Percentiles rank a stretch among this genome's conserved stretches.
These are phyloP conservation scores for Exserohilum turcica DNA, from an alignment of 2,329 filamentous ascomycete species.

Conservation along the genomic window DNA sequence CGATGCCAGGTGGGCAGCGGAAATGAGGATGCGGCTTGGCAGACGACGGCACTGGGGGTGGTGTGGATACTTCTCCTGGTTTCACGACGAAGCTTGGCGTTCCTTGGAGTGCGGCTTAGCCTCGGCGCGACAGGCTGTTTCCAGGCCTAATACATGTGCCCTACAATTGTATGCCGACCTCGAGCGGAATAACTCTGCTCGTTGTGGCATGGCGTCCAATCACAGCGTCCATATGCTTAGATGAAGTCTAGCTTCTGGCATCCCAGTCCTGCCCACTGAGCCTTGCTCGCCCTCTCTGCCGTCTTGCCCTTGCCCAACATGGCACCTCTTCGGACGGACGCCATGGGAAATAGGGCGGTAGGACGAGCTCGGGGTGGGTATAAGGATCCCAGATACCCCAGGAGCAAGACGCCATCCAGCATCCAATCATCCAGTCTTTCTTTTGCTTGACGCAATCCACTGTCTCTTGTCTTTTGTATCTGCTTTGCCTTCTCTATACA, in stretches of 20 bases:
- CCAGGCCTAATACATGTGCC: conserved; percentile 3
- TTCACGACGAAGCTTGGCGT: conserved; percentile 16
- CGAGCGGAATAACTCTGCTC: neutral
- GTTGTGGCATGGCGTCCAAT: neutral
- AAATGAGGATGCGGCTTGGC: conserved; percentile 6
- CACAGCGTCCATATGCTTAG: neutral
- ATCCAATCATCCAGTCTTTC: conserved; percentile 28
- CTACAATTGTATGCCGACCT: neutral
- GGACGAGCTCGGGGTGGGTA: conserved; percentile 2
- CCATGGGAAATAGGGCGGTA: neutral
- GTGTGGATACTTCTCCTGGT: conserved; percentile 10
- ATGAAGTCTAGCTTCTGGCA: neutral
- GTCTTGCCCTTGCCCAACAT: conserved; percentile 1
- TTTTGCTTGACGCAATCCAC: conserved; percentile 33
- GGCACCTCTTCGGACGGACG: conserved; percentile 1
- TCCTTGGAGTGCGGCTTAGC: conserved; percentile 5
- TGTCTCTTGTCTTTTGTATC: conserved; percentile 19
- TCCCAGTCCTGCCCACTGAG: neutral
- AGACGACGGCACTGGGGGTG: conserved; percentile 1
- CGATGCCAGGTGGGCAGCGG: conserved; percentile 5
- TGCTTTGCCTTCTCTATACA: conserved; percentile 27
- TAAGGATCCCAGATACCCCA: conserved; percentile 17
- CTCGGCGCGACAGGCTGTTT: conserved; percentile 11
- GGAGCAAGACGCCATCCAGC: conserved; percentile 13
- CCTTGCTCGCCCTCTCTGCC: neutral